Conservation (phyloP, 1,139 yeast genomes). For the Taiozyma onychis region DNA sequence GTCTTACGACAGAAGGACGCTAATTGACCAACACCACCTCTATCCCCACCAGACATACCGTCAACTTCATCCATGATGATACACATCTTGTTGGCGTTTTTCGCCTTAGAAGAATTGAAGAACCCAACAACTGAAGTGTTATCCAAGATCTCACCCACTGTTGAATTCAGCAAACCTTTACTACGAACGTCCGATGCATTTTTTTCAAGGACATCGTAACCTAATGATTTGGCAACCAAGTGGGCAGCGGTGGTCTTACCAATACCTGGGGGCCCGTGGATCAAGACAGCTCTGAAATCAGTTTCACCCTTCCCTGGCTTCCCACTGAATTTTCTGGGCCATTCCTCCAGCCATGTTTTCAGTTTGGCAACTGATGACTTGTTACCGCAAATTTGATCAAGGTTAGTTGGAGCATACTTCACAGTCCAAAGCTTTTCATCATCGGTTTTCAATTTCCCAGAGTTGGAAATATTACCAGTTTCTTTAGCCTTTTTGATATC, state of each 20-base stretch:
- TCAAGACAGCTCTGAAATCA: conserved; percentile 72
- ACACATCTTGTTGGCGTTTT: conserved; percentile 47
- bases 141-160: conserved; percentile 64
- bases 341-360: conserved; percentile 67
- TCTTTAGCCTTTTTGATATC: conserved; percentile 21
- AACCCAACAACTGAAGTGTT: conserved; percentile 84
- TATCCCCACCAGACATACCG: conserved; percentile 98
- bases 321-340: conserved; percentile 57
- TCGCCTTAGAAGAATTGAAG: conserved; percentile 40
- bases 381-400: conserved; percentile 86
- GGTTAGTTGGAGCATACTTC: conserved; percentile 78
- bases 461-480: conserved; percentile 19
- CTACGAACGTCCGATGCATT: conserved; percentile 90
- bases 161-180: conserved; percentile 63
- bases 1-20: conserved; percentile 84
- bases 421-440: conserved; percentile 81
- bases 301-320: conserved; percentile 54
- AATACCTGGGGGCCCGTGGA: conserved; percentile 84
- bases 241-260: conserved; percentile 84
- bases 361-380: conserved; percentile 67
- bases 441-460: conserved; percentile 23
- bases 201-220: conserved; percentile 68
- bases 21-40: conserved; percentile 97
- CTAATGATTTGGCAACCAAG: conserved; percentile 58
- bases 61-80: conserved; percentile 98